Percentiles rank a stretch among this genome's conserved stretches.
These are phyloP conservation scores for Ceratocystis variospora DNA, from an alignment of 2,329 filamentous ascomycete genomes.

Conservation along the genomic window DNA sequence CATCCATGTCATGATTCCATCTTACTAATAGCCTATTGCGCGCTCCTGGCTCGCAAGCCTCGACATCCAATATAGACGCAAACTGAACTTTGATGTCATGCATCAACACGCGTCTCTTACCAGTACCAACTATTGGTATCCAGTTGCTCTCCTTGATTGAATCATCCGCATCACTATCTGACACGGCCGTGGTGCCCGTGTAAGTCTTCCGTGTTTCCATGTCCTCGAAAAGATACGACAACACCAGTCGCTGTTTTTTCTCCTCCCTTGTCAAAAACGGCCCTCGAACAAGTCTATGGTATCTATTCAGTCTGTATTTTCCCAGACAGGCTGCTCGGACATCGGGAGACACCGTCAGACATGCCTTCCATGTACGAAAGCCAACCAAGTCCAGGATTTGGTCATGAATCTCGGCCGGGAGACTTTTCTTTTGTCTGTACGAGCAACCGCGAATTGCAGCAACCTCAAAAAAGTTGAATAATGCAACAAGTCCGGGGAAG, in stretches of 20 bases:
- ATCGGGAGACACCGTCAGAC: not conserved
- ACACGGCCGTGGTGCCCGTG: not conserved
- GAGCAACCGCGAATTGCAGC: not conserved
- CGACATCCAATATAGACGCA: not conserved
- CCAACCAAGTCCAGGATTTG: not conserved
- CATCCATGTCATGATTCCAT: no score
- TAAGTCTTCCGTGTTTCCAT: not conserved
- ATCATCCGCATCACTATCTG: not conserved
- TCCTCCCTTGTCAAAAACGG: not conserved
- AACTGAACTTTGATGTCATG: not conserved
- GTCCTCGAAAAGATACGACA: not conserved
- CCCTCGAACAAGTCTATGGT: not conserved
- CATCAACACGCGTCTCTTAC: not conserved
- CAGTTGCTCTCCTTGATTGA: not conserved
- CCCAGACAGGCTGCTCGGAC: not conserved
- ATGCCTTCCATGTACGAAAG: not conserved
- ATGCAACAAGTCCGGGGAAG: not conserved
- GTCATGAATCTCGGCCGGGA: not conserved
- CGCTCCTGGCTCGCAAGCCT: not conserved
- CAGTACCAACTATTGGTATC: not conserved
- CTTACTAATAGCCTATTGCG: no score
- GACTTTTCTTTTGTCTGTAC: not conserved
- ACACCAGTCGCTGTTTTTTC: not conserved
- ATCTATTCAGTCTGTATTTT: not conserved
- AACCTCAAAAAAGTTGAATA: not conserved